Evolutionary conservation across 306 rosid genomes (phyloP).

Genomic region (Dryas octopetala): DNA sequence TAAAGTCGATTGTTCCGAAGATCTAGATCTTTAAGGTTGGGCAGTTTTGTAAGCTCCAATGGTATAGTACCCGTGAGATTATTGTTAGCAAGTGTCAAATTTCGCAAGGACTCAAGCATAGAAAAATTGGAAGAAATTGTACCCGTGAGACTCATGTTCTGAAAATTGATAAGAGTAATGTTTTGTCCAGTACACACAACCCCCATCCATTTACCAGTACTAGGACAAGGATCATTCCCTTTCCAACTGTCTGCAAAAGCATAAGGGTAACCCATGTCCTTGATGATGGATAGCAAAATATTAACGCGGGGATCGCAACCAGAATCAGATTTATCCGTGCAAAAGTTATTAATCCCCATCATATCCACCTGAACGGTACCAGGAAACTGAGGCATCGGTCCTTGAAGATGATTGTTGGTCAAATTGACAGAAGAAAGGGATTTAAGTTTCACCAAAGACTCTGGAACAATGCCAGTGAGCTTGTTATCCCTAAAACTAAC

Average conservation of each 20-base stretch:
- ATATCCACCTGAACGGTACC: conserved; percentile 41
- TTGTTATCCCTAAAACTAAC: conserved; percentile 64
- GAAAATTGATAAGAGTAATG: conserved; percentile 54
- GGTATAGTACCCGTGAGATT: conserved; percentile 57
- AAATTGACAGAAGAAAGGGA: conserved; percentile 47
- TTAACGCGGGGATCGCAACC: conserved; percentile 56
- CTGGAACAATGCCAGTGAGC: conserved; percentile 75
- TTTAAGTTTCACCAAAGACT: conserved; percentile 43
- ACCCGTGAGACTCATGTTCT: conserved; percentile 55
- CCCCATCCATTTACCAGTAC: conserved; percentile 46
- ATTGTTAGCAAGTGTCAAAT: conserved; percentile 50
- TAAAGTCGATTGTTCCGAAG: conserved; percentile 54
- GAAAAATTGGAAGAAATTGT: conserved; percentile 61
- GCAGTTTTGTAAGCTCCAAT: conserved; percentile 46
- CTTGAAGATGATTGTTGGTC: conserved; percentile 75
- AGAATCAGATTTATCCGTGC: conserved; percentile 34
- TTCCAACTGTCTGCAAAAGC: conserved; percentile 59
- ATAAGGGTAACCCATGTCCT: conserved; percentile 59
- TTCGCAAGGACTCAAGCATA: conserved; percentile 38
- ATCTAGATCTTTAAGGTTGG: conserved; percentile 47
- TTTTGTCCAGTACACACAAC: conserved; percentile 39
- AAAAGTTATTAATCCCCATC: conserved; percentile 43
- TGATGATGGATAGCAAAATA: conserved; percentile 41
- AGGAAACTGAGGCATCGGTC: conserved; percentile 54
- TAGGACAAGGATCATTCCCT: conserved; percentile 68